phyloP scores from a whole-genome alignment of 2,329 filamentous ascomycete genomes.

The Nemania sp. region DNA sequence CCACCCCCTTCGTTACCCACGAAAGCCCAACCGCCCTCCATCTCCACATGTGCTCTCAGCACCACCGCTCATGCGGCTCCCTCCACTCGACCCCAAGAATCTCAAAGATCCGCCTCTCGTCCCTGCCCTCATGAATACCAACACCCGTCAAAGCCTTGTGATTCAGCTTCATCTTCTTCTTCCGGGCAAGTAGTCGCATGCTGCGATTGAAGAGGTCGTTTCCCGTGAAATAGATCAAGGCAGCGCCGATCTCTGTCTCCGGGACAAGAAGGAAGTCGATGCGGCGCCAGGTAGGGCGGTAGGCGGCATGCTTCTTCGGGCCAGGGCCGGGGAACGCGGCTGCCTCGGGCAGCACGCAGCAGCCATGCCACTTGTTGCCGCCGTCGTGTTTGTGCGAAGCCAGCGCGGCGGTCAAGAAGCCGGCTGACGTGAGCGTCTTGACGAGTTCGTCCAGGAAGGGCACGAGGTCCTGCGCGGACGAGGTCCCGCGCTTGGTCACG shows the following conservation, averaged over 20 bases:
- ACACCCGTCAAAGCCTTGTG: slow-evolving; percentile 78
- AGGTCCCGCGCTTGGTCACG: slow-evolving; percentile 68
- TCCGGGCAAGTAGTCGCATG: slow-evolving; percentile 76
- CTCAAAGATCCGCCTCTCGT: slow-evolving; percentile 82
- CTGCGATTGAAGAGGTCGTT: slow-evolving; percentile 95
- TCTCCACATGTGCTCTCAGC: slow-evolving; percentile 48
- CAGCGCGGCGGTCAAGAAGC: slow-evolving; percentile 72
- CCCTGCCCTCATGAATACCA: slow-evolving; percentile 70
- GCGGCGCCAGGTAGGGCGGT: slow-evolving; percentile 67
- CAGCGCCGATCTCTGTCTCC: slow-evolving; percentile 76
- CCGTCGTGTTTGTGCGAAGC: slow-evolving; percentile 58
- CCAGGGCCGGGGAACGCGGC: slow-evolving; percentile 34
- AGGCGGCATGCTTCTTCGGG: no score
- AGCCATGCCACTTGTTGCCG: slow-evolving; percentile 87
- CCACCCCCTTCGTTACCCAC: no score
- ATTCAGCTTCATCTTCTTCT: slow-evolving; percentile 82
- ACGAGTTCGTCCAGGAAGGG: slow-evolving; percentile 67
- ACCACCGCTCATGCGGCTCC: slow-evolving; percentile 74
- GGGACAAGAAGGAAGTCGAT: slow-evolving; percentile 87
- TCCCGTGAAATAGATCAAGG: slow-evolving; percentile 92
- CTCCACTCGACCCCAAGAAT: slow-evolving; percentile 83
- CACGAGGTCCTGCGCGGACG: slow-evolving; percentile 57
- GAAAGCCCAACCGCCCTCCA: no score
- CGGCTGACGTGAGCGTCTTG: slow-evolving; percentile 57
- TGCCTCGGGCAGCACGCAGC: slow-evolving; percentile 69